Percentiles rank a stretch among this genome's conserved stretches.
These are phyloP conservation scores for Geosiphon pyriformis DNA, from an alignment of 192 early-diverging fungal species.

Conservation along the genomic window DNA sequence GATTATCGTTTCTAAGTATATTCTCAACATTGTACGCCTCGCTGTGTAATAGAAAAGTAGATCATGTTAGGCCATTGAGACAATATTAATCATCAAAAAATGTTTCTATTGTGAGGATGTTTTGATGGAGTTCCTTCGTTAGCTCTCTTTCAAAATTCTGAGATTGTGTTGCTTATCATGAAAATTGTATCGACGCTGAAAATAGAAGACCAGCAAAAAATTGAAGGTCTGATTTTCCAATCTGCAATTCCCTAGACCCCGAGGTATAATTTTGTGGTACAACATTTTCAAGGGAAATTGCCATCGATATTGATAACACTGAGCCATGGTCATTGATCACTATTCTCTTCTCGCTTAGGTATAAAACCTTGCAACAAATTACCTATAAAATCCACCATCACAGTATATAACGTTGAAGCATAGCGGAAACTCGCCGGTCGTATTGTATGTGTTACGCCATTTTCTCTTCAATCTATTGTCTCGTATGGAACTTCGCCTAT, in stretches of 20 bases:
- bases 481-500: conserved; percentile 15
- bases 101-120: not conserved
- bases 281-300: not conserved
- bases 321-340: not conserved
- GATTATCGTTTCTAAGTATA: conserved; percentile 38
- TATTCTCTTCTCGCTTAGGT: not conserved
- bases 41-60: not conserved
- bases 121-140: no score
- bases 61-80: not conserved
- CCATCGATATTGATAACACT: not conserved
- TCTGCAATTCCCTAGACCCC: no score
- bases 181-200: not conserved
- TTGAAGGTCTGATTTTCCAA: no score
- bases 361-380: not conserved
- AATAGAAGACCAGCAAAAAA: not conserved
- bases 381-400: conserved; percentile 18
- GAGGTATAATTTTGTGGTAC: no score
- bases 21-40: conserved; percentile 40
- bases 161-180: not conserved
- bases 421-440: conserved; percentile 8
- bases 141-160: not conserved
- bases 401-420: conserved; percentile 5
- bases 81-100: not conserved
- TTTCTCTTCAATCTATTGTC: conserved; percentile 18
- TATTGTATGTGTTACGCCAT: not conserved